Base-by-base conservation (phyloP, 2,329 filamentous ascomycete species). In the Botrytis sinoallii region DNA sequence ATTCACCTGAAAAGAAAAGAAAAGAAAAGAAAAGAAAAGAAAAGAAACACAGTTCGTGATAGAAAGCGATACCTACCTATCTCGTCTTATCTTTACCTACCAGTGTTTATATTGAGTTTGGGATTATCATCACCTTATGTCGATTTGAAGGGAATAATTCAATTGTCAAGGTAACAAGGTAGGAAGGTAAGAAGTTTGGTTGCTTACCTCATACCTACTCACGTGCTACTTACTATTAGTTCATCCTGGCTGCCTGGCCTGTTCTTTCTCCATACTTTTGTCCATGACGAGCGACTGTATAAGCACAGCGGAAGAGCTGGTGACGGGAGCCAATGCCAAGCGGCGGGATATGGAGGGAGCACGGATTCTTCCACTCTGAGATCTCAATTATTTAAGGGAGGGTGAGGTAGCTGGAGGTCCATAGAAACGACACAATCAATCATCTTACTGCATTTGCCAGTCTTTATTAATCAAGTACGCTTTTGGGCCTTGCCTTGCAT, bases 281-380 rank as follows among this genome's bases (percentile, higher is more conserved):
- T 46, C 46, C 16, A 67, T 55, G 32, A 55, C 46, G 65, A 29
- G 5, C 29, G 48, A 68, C 57, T 68, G 57, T 35, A 32, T 68
- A 68, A 68, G 25, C 35, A 40, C 25, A 5, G 65, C 48, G 65
- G 65, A 55, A 40, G 9, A 32, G 25, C 46, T 25, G 46, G 46
- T 25, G 22, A 48, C 46, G 22, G 20, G 9, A 25, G 46, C 35
- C 22, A 2, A 38, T 52, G 32, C 20, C 20, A 3, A 8, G 48
- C 66, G n/a, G 66, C 66, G 66, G 66, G 29, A 48, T 38, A n/a
- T 52, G 44, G 44, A n/a, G 48, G 29, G 52, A 12, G 63, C 29
- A 35, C 63, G 29, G 42, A n/a, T 7, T 12, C 32, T 64, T n/a
- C 61, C 40, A 22, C 61, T 32, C 40, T 22, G 20, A 8, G 18